phyloP scores from a whole-genome alignment of 2,329 filamentous ascomycete genomes.

The Ceratocystis lukuohia region DNA sequence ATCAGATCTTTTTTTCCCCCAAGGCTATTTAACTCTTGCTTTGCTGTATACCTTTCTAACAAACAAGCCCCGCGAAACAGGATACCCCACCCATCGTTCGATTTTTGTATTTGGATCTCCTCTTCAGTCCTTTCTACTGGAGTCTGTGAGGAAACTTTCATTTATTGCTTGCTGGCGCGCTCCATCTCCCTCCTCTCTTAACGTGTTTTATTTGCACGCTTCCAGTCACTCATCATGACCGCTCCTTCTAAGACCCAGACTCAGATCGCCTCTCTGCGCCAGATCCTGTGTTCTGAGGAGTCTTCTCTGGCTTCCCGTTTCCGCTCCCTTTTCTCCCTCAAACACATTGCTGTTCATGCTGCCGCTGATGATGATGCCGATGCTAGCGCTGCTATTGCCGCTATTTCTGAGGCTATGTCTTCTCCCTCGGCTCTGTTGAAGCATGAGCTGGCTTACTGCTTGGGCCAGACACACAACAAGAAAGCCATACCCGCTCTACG shows the following conservation, averaged over 20 bases:
- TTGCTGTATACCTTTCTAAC: neutral
- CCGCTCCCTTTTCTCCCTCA: slow-evolving; percentile 92
- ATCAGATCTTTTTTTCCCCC: slow-evolving; percentile 10
- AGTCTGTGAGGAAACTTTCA: neutral
- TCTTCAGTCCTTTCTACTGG: neutral
- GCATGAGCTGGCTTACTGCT: slow-evolving; percentile 93
- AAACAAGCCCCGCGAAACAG: slow-evolving; percentile 5
- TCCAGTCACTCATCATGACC: slow-evolving; percentile 11
- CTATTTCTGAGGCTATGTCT: slow-evolving; percentile 75
- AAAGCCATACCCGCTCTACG: slow-evolving; percentile 61
- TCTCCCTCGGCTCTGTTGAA: slow-evolving; percentile 85
- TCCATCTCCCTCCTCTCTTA: neutral
- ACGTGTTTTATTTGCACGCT: neutral
- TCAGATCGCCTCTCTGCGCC: slow-evolving; percentile 52
- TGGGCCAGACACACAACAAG: slow-evolving; percentile 75
- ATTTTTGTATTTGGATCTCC: neutral
- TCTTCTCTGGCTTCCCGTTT: slow-evolving; percentile 80
- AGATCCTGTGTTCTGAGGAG: slow-evolving; percentile 65
- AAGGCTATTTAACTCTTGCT: neutral
- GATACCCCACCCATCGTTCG: slow-evolving; percentile 12
- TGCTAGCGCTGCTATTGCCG: slow-evolving; percentile 45
- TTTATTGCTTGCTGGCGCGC: neutral
- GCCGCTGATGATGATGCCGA: slow-evolving; percentile 48
- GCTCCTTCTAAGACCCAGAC: slow-evolving; percentile 22
- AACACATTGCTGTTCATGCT: slow-evolving; percentile 75